phyloP scores from a whole-genome alignment of 345 rosid species.

The Xanthoceras sorbifolium region DNA sequence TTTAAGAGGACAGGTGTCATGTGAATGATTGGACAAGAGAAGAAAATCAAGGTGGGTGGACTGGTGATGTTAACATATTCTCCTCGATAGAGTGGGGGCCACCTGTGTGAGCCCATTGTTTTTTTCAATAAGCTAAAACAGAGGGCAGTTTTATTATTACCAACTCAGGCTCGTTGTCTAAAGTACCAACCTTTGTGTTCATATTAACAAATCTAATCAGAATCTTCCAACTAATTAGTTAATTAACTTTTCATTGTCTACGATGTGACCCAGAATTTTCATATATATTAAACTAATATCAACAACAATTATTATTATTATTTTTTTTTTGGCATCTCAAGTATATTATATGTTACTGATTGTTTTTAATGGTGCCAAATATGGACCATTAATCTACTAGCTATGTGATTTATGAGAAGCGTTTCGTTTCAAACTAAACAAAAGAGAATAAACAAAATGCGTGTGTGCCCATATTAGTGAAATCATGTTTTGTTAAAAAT shows the following conservation, averaged over 20 bases:
- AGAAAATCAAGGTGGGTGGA: background rate
- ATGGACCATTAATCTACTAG: too few species aligned
- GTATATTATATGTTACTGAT: too few species aligned
- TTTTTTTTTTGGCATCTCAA: too few species aligned
- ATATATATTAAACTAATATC: too few species aligned
- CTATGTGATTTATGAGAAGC: background rate
- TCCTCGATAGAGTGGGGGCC: background rate
- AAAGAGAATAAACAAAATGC: background rate
- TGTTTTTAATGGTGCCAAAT: too few species aligned
- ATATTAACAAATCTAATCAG: background rate
- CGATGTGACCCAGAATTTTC: too few species aligned
- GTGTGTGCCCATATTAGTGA: background rate
- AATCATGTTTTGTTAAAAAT: background rate
- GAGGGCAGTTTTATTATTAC: background rate
- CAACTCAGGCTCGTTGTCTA: background rate
- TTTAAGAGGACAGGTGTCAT: background rate
- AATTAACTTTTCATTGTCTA: background rate
- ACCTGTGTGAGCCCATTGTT: conserved; percentile 29
- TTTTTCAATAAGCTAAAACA: conserved; percentile 6
- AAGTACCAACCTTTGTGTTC: background rate
- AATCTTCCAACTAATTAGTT: background rate
- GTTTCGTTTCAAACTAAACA: background rate
- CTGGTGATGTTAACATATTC: background rate
- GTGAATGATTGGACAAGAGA: background rate
- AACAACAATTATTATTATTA: too few species aligned